These are phyloP conservation scores for Nicotiana otophora DNA, from an alignment of 257 asterid genomes.

Conservation along the genomic window DNA sequence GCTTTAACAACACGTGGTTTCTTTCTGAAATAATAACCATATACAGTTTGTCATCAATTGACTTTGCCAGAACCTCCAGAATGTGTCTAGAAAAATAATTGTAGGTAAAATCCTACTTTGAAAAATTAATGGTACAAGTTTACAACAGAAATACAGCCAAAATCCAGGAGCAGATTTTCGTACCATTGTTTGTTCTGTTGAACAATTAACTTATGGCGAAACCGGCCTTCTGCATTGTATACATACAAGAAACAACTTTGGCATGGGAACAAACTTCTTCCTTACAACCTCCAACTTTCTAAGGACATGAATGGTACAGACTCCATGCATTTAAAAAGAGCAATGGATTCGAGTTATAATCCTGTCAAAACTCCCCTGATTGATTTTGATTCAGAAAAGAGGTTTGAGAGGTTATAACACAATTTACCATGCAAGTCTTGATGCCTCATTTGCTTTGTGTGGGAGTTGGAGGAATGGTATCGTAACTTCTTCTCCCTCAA, in stretches of 20 bases:
- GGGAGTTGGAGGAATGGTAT: background rate
- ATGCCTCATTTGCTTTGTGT: background rate
- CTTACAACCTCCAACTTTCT: background rate
- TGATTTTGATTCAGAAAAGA: background rate
- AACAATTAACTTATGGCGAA: background rate
- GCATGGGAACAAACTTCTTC: background rate
- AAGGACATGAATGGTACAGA: background rate
- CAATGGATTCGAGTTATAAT: background rate
- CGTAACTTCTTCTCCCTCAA: background rate
- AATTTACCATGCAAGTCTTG: background rate
- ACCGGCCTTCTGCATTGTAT: background rate
- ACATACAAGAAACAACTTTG: background rate
- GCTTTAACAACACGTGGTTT: background rate
- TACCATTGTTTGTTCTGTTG: background rate
- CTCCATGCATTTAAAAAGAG: slow-evolving; percentile 8
- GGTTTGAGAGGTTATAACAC: background rate
- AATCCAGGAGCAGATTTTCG: background rate
- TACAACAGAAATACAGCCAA: background rate
- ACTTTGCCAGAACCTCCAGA: background rate
- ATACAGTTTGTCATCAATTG: background rate
- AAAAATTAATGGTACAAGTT: background rate
- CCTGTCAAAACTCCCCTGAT: background rate
- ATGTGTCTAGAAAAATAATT: background rate
- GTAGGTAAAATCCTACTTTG: background rate
- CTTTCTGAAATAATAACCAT: background rate